Percentiles rank a stretch among this genome's conserved stretches.
Evolutionary conservation across 129 eudicot genomes (phyloP).

Genomic region (Flaveria brownii): DNA sequence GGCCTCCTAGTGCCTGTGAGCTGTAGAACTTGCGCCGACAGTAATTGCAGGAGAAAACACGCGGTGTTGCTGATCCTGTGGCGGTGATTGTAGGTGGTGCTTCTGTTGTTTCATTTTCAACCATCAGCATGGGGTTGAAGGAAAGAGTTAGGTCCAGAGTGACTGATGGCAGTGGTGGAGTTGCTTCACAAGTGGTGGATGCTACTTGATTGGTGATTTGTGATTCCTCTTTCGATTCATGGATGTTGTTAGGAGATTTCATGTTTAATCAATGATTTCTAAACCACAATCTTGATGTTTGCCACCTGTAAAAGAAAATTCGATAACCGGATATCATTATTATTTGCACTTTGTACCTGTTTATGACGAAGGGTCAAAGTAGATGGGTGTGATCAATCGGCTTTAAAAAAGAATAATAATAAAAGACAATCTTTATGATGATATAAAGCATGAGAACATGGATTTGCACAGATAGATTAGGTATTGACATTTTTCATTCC

Average conservation of each 20-base stretch:
- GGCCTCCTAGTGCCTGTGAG: slow-evolving; percentile 97
- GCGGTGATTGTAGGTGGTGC: slow-evolving; percentile 31
- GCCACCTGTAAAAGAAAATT: slow-evolving; percentile 22
- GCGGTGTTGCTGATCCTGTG: slow-evolving; percentile 33
- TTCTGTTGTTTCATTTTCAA: slow-evolving; percentile 27
- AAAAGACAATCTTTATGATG: neutral
- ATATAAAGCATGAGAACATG: neutral
- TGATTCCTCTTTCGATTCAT: slow-evolving; percentile 60
- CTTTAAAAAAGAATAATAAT: too few species aligned
- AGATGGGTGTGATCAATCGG: too few species aligned
- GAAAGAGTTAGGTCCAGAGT: slow-evolving; percentile 66
- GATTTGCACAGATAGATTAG: neutral
- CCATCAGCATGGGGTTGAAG: slow-evolving; percentile 37
- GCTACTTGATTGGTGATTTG: slow-evolving; percentile 59
- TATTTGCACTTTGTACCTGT: too few species aligned
- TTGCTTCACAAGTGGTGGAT: slow-evolving; percentile 26
- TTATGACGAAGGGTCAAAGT: too few species aligned
- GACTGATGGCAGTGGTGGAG: slow-evolving; percentile 28
- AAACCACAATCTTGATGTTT: slow-evolving; percentile 4
- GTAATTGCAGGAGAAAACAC: slow-evolving; percentile 85
- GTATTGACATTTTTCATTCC: neutral
- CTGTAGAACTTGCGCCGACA: slow-evolving; percentile 85
- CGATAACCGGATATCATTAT: slow-evolving; percentile 5
- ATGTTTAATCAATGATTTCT: neutral
- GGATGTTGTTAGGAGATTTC: slow-evolving; percentile 19